Evolutionary conservation across 2,329 filamentous ascomycete genomes (phyloP).

Genomic region (Trichoderma afroharzianum): DNA sequence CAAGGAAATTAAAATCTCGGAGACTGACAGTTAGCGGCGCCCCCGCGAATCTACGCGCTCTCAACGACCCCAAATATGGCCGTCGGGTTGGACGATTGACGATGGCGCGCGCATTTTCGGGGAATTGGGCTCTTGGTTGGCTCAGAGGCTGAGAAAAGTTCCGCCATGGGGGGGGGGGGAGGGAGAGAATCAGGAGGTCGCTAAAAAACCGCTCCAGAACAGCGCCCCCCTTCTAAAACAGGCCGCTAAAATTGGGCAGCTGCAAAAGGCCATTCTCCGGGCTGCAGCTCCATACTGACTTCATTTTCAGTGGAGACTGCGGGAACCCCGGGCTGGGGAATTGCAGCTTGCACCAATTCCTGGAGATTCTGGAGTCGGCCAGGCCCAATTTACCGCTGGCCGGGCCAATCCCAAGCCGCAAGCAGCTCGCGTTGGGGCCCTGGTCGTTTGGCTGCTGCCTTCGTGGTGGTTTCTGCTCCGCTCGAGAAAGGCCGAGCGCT

Average conservation of each 20-base stretch:
- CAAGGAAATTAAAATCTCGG: slow-evolving; percentile 12
- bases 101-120: background rate
- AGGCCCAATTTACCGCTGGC: background rate
- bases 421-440: slow-evolving; percentile 1
- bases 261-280: background rate
- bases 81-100: background rate
- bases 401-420: slow-evolving; percentile 11
- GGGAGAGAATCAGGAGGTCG: slow-evolving; percentile 8
- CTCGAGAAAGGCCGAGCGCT: slow-evolving; percentile 6
- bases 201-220: background rate
- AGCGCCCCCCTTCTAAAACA: background rate
- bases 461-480: slow-evolving; percentile 8
- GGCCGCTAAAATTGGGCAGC: background rate
- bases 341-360: slow-evolving; percentile 6
- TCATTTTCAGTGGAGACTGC: slow-evolving; percentile 15
- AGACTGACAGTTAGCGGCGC: slow-evolving; percentile 3
- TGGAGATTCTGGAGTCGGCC: slow-evolving; percentile 16
- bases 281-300: slow-evolving; percentile 16
- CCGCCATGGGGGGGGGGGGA: background rate
- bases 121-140: slow-evolving; percentile 6
- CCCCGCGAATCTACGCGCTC: slow-evolving; percentile 4
- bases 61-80: background rate
- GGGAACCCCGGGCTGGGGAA: slow-evolving; percentile 20
- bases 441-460: slow-evolving; percentile 17
- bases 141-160: slow-evolving; percentile 1